phyloP scores from a whole-genome alignment of 352 stramenopile genomes.

The Phytophthora ramorum region DNA sequence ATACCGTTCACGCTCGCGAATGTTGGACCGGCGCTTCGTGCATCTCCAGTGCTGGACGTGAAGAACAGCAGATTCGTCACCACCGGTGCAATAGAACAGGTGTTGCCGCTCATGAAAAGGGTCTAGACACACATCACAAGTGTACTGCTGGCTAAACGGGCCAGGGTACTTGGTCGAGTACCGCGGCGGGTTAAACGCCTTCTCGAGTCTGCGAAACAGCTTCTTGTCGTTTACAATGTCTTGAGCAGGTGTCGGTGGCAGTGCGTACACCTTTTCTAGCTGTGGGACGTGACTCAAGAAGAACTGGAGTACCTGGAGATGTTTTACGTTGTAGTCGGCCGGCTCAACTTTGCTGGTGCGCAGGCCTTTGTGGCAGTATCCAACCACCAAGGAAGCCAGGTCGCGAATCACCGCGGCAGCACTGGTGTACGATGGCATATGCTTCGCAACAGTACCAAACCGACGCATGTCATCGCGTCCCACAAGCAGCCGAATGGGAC shows the following conservation, averaged over 20 bases:
- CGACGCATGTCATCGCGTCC: slow-evolving; percentile 61
- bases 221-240: slow-evolving; percentile 57
- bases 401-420: slow-evolving; percentile 51
- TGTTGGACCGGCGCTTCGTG: slow-evolving; percentile 60
- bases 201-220: slow-evolving; percentile 57
- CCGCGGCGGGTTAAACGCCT: slow-evolving; percentile 57
- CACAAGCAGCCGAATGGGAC: slow-evolving; percentile 53
- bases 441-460: slow-evolving; percentile 52
- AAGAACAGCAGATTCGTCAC: slow-evolving; percentile 33
- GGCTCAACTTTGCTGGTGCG: slow-evolving; percentile 54
- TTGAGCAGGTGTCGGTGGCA: slow-evolving; percentile 22
- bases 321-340: slow-evolving; percentile 61
- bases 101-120: slow-evolving; percentile 82
- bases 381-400: slow-evolving; percentile 50
- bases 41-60: slow-evolving; percentile 85
- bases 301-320: slow-evolving; percentile 74
- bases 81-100: slow-evolving; percentile 69
- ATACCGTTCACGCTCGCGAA: slow-evolving; percentile 34
- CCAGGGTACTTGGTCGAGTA: slow-evolving; percentile 67
- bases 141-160: slow-evolving; percentile 60
- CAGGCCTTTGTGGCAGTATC: slow-evolving; percentile 62
- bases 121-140: slow-evolving; percentile 71
- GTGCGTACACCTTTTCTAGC: slow-evolving; percentile 62
- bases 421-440: slow-evolving; percentile 46
- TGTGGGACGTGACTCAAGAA: slow-evolving; percentile 74